phyloP scores from a whole-genome alignment of 139 green algal genomes.

The Chlorella sp. region DNA sequence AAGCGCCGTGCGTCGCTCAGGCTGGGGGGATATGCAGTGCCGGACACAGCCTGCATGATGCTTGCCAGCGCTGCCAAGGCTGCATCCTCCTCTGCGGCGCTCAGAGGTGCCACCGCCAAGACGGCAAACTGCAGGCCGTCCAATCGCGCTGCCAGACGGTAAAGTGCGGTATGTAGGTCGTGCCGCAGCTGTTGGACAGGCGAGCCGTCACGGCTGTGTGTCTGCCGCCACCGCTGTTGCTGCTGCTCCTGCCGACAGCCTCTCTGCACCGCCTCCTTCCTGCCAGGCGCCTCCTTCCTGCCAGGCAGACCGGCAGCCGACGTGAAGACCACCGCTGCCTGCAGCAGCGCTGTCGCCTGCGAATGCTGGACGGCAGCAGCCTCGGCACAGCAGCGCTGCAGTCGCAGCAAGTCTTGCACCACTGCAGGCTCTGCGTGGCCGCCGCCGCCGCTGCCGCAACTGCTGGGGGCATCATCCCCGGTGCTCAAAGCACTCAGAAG shows the following conservation, averaged over 20 bases:
- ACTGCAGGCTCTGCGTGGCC: neutral
- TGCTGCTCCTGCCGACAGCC: neutral
- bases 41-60: conserved; percentile 23
- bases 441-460: neutral
- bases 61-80: neutral
- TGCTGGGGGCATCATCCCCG: neutral
- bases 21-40: neutral
- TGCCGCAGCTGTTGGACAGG: no score
- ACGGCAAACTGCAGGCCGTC: no score
- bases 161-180: no score
- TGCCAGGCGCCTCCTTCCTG: neutral
- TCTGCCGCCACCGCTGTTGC: no score
- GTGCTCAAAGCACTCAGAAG: no score
- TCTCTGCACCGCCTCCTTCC: no score
- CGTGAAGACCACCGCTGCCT: neutral
- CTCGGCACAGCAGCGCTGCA: conserved; percentile 20
- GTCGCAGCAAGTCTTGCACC: conserved; percentile 14
- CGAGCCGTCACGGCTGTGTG: no score
- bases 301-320: neutral
- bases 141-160: no score
- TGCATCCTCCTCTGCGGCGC: neutral
- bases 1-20: conserved; percentile 1
- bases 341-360: neutral
- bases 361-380: neutral
- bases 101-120: no score